A percentile compares a stretch with the other conserved stretches of the same genome.
Evolutionary conservation across 305 asterid genomes (phyloP).

Genomic region (Solanum hybrid): DNA sequence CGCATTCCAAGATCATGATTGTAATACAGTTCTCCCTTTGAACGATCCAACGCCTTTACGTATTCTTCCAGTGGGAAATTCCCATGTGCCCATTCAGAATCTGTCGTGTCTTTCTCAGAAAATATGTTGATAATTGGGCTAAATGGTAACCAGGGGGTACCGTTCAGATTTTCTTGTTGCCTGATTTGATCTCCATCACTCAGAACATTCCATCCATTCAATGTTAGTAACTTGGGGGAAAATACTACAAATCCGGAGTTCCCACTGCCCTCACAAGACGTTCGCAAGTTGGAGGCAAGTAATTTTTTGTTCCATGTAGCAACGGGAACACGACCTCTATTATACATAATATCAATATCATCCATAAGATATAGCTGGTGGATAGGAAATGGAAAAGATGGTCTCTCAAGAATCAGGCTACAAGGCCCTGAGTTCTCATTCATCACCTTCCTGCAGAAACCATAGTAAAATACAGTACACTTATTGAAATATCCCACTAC

Average conservation of each 20-base stretch:
- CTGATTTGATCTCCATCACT: constrained; percentile 29
- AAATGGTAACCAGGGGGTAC: constrained; percentile 41
- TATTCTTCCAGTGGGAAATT: constrained; percentile 86
- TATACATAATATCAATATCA: constrained; percentile 55
- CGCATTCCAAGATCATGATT: constrained; percentile 87
- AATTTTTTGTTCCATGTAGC: constrained; percentile 69
- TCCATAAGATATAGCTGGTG: constrained; percentile 53
- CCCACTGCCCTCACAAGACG: constrained; percentile 48
- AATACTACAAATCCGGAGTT: constrained; percentile 71
- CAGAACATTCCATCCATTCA: constrained; percentile 74
- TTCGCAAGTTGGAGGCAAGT: constrained; percentile 34
- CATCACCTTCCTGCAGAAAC: constrained; percentile 55
- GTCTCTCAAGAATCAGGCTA: constrained; percentile 90
- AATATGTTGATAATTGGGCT: constrained; percentile 66
- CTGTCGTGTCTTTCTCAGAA: constrained; percentile 41
- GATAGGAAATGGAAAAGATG: constrained; percentile 73
- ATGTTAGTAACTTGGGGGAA: constrained; percentile 57
- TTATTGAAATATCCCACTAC: not conserved
- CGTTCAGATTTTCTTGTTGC: constrained; percentile 22
- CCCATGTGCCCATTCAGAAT: constrained; percentile 83
- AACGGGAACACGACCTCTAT: constrained; percentile 73
- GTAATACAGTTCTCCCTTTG: constrained; percentile 75
- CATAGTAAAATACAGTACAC: constrained; percentile 6
- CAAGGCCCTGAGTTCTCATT: constrained; percentile 58
- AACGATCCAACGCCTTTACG: constrained; percentile 68